Percentiles rank a stretch among this genome's conserved stretches.
These are phyloP conservation scores for Babesia ovata DNA, from an alignment of 169 alveolate species.

Conservation along the genomic window DNA sequence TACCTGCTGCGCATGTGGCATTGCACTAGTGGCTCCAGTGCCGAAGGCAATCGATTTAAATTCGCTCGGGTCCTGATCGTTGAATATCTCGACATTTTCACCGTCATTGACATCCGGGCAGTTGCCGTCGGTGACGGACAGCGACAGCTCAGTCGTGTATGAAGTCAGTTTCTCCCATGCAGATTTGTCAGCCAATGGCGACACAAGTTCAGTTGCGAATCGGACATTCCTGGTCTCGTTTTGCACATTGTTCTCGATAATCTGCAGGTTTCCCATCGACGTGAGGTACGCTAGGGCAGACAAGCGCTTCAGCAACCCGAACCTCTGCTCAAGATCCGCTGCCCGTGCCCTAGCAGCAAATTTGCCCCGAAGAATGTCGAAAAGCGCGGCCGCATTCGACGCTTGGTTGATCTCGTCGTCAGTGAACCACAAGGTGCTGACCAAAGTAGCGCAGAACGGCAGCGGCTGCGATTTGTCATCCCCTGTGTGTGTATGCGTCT, in stretches of 20 bases:
- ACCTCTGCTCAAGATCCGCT: not conserved
- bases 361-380: conserved; percentile 19
- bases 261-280: conserved; percentile 14
- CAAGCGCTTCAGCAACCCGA: not conserved
- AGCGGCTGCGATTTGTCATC: not conserved
- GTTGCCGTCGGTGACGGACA: conserved; percentile 12
- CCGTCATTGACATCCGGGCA: not conserved
- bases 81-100: not conserved
- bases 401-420: conserved; percentile 38
- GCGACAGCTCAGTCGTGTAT: conserved; percentile 5
- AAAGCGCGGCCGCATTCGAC: conserved; percentile 10
- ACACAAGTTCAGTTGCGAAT: not conserved
- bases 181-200: not conserved
- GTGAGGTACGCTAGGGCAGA: conserved; percentile 18
- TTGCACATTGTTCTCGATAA: conserved; percentile 33
- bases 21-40: not conserved
- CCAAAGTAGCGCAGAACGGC: conserved; percentile 34
- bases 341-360: conserved; percentile 11
- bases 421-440: conserved; percentile 52
- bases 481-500: conserved; percentile 20
- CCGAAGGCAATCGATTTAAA: conserved; percentile 5
- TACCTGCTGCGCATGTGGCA: not conserved
- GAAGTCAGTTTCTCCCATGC: not conserved
- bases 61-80: conserved; percentile 1
- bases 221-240: conserved; percentile 31